A percentile compares a stretch with the other conserved stretches of the same genome.
phyloP scores from a whole-genome alignment of 2,329 filamentous ascomycete species.

The Epichloe coenophiala region DNA sequence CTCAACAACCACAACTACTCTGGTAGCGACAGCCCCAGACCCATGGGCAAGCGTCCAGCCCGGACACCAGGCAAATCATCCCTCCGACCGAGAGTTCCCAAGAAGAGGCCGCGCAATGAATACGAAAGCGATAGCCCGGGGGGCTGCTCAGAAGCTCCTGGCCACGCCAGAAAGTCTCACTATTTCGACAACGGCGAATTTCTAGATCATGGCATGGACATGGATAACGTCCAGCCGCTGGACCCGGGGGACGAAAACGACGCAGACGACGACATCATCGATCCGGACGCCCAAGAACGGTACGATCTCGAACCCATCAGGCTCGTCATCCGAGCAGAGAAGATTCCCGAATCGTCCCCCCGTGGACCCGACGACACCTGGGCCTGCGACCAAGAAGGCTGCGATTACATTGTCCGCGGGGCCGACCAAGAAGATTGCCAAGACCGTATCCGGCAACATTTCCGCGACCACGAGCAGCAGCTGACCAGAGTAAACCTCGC shows the following conservation, averaged over 20 bases:
- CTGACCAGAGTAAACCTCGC: constrained; percentile 37
- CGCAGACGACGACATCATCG: not conserved
- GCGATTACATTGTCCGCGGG: constrained; percentile 48
- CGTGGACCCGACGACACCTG: constrained; percentile 50
- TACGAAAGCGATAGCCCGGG: constrained; percentile 25
- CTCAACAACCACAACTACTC: constrained; percentile 9
- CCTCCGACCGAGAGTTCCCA: constrained; percentile 17
- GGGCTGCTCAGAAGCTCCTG: constrained; percentile 21
- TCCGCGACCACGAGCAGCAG: constrained; percentile 44
- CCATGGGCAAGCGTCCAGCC: constrained; percentile 16
- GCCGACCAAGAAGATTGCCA: constrained; percentile 43
- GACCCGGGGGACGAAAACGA: constrained; percentile 7
- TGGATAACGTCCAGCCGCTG: constrained; percentile 17
- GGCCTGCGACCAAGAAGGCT: constrained; percentile 52
- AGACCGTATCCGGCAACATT: constrained; percentile 45
- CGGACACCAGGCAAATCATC: constrained; percentile 8
- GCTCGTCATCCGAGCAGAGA: constrained; percentile 35
- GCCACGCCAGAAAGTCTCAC: constrained; percentile 19
- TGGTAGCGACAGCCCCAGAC: constrained; percentile 12
- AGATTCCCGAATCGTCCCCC: constrained; percentile 33
- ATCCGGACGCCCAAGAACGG: constrained; percentile 2
- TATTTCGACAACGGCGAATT: constrained; percentile 14
- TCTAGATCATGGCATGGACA: constrained; percentile 14
- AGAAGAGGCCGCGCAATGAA: constrained; percentile 30
- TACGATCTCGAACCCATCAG: constrained; percentile 19